These are phyloP conservation scores for Alternaria metachromatica DNA, from an alignment of 2,329 filamentous ascomycete genomes.

Conservation along the genomic window DNA sequence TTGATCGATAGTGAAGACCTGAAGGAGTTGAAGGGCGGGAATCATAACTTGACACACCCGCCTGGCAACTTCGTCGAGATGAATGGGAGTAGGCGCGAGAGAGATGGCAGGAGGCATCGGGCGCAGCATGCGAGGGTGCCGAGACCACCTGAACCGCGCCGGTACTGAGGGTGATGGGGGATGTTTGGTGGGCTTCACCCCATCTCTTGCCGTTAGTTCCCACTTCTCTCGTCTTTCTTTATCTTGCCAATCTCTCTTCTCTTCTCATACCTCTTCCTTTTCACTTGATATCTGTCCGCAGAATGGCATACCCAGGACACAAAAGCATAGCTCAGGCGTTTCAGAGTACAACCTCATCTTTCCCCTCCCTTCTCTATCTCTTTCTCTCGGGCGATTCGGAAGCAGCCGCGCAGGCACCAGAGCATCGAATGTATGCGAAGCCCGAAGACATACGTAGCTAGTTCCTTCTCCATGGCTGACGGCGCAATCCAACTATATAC, in stretches of 20 bases:
- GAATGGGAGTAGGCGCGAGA: conserved; percentile 9
- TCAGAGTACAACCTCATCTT: neutral
- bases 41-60: conserved; percentile 28
- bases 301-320: conserved; percentile 9
- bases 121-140: conserved; percentile 19
- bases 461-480: neutral
- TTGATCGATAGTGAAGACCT: conserved; percentile 42
- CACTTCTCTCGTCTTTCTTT: neutral
- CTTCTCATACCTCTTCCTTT: neutral
- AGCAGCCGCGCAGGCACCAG: neutral
- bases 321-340: conserved; percentile 13
- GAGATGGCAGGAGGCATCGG: conserved; percentile 14
- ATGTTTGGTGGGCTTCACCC: neutral
- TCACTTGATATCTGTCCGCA: neutral
- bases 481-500: neutral
- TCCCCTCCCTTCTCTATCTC: neutral
- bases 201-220: neutral
- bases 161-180: neutral
- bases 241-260: neutral
- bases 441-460: neutral
- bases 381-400: neutral
- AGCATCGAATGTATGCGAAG: too few relatives aligned
- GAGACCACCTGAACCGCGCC: conserved; percentile 4
- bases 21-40: conserved; percentile 43
- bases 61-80: conserved; percentile 32